These are phyloP conservation scores for Peniophora sp. DNA, from an alignment of 1,284 basidiomycete species.

Conservation along the genomic window DNA sequence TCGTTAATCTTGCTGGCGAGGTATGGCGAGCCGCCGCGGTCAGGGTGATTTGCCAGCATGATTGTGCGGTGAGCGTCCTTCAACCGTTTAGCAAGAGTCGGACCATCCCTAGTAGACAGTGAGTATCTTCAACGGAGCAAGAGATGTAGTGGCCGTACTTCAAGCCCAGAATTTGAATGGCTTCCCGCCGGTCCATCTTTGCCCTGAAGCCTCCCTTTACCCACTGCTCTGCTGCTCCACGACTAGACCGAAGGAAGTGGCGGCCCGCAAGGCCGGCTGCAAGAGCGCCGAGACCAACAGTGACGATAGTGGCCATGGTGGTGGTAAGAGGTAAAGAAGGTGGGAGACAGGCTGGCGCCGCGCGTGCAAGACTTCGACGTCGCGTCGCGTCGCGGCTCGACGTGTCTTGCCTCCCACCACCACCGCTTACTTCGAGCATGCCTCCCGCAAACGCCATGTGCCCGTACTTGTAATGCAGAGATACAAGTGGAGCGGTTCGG, in stretches of 20 bases:
- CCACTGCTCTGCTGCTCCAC: constrained; percentile 75
- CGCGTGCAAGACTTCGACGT: neutral
- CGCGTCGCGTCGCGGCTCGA: neutral
- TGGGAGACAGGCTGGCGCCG: neutral
- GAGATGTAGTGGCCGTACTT: constrained; percentile 50
- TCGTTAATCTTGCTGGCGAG: constrained; percentile 98
- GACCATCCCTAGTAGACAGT: constrained; percentile 53
- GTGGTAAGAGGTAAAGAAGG: neutral
- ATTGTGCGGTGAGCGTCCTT: constrained; percentile 90
- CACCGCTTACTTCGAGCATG: neutral
- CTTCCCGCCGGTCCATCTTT: constrained; percentile 96
- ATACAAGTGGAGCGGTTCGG: too few species aligned
- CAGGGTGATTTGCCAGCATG: constrained; percentile 95
- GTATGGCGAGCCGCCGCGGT: constrained; percentile 93
- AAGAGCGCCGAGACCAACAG: constrained; percentile 74
- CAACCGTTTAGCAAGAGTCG: constrained; percentile 59
- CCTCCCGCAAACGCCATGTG: too few species aligned
- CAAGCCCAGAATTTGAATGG: constrained; percentile 86
- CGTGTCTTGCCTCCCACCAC: neutral
- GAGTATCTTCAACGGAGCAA: constrained; percentile 3
- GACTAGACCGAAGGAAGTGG: constrained; percentile 46
- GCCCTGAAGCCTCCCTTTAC: constrained; percentile 89
- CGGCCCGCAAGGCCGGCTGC: constrained; percentile 76
- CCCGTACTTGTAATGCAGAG: too few species aligned
- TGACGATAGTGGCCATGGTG: constrained; percentile 65